Base-by-base conservation (phyloP, 495 filamentous ascomycete genomes). In the Recurvomyces mirabilis region DNA sequence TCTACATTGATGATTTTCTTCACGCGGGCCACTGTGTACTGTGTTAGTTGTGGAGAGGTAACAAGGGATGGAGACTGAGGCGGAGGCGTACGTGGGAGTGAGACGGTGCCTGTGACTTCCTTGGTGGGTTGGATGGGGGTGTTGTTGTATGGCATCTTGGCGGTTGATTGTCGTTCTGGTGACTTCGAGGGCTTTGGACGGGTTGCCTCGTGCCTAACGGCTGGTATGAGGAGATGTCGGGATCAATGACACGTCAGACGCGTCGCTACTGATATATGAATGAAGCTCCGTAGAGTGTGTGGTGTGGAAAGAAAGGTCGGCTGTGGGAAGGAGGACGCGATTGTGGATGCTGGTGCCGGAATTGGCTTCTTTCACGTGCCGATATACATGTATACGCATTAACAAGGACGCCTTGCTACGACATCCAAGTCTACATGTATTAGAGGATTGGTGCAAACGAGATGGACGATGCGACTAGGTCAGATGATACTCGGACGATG, bases 1-100 rank as follows among this genome's bases (percentile, higher is more conserved):
- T 99, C 91, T 14, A 85, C 70, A 13, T 75, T 71, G 38, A 99
- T 83, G 54, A 96, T 94, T 64, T 88, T 91, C 61, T 93, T 94
- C 36, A 96, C 81, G 43, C 89, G 75, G 12, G 89, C 82, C 20
- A 95, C 91, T 28, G 35, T 12, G 29, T 31, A 19, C 50, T 34
- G 26, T 29, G 26, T 7, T n/a, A 44, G 38, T n/a, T 21, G 43
- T 39, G 49, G 50, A 22, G 25, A 20, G 23, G 33, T 1, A 22
- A 21, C 18, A 37, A 2, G 31, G 32, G 9, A 13, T 14, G 32
- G n/a, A 35, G 14, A 20, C 12, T 30, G 14, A 17, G 13, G n/a
- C n/a, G n/a, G n/a, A 33, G 17, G 68, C 84, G 68, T 68, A 96
- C 91, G 69, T 23, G 91, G 93, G 6, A 98, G 75, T 45, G 81